These are phyloP conservation scores for Hansenula sp. DNA, from an alignment of 1,139 yeast species.

Conservation along the genomic window DNA sequence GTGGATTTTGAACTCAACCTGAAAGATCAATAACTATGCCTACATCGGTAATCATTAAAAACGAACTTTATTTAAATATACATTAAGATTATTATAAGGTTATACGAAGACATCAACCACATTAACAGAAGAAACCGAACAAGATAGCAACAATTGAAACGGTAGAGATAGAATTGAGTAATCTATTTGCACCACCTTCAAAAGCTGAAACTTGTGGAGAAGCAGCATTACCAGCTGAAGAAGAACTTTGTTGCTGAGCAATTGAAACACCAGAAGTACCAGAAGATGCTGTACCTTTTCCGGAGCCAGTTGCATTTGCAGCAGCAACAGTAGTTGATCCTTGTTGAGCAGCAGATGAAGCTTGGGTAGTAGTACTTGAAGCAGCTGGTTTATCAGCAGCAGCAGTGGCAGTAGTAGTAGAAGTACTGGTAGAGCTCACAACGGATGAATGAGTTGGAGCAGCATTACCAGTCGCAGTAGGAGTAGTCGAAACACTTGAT, in stretches of 20 bases:
- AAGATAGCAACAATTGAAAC: conserved; percentile 8
- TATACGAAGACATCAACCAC: neutral
- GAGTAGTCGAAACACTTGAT: neutral
- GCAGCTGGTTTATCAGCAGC: conserved; percentile 12
- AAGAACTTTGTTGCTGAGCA: neutral
- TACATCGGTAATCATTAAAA: neutral
- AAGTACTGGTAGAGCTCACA: conserved; percentile 11
- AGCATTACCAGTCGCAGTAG: neutral
- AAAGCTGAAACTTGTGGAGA: conserved; percentile 5
- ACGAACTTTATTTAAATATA: neutral
- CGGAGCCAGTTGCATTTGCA: neutral
- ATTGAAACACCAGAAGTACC: neutral
- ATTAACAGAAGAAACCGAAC: conserved; percentile 9
- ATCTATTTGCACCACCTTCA: conserved; percentile 11
- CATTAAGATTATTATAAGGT: neutral
- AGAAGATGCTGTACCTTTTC: neutral
- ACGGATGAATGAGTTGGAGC: conserved; percentile 2
- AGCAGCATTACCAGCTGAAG: neutral
- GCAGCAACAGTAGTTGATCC: neutral
- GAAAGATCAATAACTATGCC: no score
- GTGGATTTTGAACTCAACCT: no score
- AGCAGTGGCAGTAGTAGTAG: conserved; percentile 9
- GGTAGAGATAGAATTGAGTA: conserved; percentile 2
- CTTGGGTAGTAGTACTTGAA: neutral
- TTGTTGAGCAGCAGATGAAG: neutral